phyloP scores from a whole-genome alignment of 192 early-diverging fungal species.

The Umbelopsis vinacea region DNA sequence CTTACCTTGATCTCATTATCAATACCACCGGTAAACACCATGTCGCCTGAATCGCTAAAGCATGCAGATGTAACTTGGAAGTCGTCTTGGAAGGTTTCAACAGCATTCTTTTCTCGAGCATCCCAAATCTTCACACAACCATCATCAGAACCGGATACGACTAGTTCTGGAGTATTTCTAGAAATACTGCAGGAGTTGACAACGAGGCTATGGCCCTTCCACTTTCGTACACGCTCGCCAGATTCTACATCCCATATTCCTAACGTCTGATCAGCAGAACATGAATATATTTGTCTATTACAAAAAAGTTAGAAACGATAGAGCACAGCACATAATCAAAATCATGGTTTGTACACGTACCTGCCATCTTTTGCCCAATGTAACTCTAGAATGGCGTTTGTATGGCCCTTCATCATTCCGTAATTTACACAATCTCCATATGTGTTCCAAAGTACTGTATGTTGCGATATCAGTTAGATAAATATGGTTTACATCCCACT shows the following conservation, averaged over 20 bases:
- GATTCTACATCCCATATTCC: constrained; percentile 85
- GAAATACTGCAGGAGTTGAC: constrained; percentile 84
- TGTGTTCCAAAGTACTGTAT: constrained; percentile 87
- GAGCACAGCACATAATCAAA: background rate
- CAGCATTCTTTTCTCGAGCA: constrained; percentile 63
- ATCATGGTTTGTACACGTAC: constrained; percentile 34
- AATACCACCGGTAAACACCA: constrained; percentile 85
- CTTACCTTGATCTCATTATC: constrained; percentile 84
- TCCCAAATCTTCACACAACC: constrained; percentile 79
- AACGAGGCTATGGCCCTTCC: constrained; percentile 77
- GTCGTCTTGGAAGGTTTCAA: constrained; percentile 59
- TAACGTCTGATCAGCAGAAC: constrained; percentile 80
- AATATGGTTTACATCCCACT: no score
- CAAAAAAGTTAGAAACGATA: constrained; percentile 11
- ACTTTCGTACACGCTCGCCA: constrained; percentile 81
- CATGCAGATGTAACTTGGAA: constrained; percentile 79
- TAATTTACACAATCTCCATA: constrained; percentile 92
- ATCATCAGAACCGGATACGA: constrained; percentile 89
- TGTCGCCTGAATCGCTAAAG: constrained; percentile 76
- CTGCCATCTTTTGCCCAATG: constrained; percentile 87
- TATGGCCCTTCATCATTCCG: constrained; percentile 85
- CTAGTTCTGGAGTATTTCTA: constrained; percentile 70
- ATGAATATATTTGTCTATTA: constrained; percentile 75
- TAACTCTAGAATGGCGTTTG: constrained; percentile 82
- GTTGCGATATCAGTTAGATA: background rate